These are phyloP conservation scores for Rhazya stricta DNA, from an alignment of 257 asterid genomes.

Conservation along the genomic window DNA sequence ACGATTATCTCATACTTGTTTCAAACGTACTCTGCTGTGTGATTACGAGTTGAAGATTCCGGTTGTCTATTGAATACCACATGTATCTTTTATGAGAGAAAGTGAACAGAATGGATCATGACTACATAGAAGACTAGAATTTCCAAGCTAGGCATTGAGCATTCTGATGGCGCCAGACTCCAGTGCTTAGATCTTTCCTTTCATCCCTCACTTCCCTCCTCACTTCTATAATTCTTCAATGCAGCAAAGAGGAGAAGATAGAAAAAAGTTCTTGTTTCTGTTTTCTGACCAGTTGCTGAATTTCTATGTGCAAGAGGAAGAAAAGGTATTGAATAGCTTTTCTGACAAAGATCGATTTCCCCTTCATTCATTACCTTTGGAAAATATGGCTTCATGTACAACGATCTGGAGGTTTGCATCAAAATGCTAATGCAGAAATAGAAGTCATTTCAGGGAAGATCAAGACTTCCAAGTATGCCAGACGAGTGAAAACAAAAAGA, in stretches of 20 bases:
- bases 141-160: neutral
- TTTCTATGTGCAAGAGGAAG: neutral
- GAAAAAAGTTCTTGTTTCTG: too few species aligned
- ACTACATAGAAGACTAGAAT: too few species aligned
- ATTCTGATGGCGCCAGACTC: neutral
- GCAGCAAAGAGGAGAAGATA: neutral
- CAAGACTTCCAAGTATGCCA: too few species aligned
- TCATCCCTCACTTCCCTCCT: neutral
- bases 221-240: neutral
- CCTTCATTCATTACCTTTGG: neutral
- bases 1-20: constrained; percentile 53
- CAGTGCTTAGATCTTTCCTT: neutral
- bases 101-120: neutral
- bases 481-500: too few species aligned
- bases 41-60: constrained; percentile 7
- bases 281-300: neutral
- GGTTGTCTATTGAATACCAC: neutral
- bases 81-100: neutral
- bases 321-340: too few species aligned
- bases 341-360: neutral
- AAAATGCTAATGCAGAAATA: too few species aligned
- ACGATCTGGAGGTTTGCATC: neutral
- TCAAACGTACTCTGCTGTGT: constrained; percentile 33
- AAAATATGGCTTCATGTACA: too few species aligned
- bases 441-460: too few species aligned